phyloP scores from a whole-genome alignment of 78 protist genomes.

The Dictyostelium brefeldianum region DNA sequence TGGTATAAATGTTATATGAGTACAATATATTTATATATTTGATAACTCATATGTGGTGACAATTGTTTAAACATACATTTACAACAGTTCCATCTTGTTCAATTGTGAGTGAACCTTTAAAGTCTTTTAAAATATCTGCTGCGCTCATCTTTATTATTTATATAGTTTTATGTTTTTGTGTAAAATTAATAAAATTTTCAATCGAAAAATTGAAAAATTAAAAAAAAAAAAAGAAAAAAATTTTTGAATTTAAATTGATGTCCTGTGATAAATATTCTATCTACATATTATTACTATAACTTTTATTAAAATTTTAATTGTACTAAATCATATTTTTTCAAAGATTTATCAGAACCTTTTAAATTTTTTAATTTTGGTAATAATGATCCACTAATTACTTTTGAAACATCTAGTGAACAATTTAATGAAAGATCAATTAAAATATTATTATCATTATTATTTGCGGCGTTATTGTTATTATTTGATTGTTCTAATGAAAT shows the following conservation, averaged over 20 bases:
- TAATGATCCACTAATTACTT: neutral
- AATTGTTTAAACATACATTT: conserved; percentile 19
- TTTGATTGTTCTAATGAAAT: too few species aligned
- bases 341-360: neutral
- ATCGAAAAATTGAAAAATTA: too few species aligned
- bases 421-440: neutral
- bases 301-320: conserved; percentile 8
- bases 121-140: conserved; percentile 46
- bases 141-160: conserved; percentile 30
- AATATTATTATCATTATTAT: neutral
- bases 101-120: conserved; percentile 63
- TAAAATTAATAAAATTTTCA: too few species aligned
- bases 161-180: neutral
- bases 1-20: neutral
- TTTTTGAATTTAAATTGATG: too few species aligned
- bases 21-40: too few species aligned
- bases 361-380: neutral
- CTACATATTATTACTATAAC: too few species aligned
- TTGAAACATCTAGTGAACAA: neutral
- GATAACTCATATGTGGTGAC: neutral
- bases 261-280: too few species aligned
- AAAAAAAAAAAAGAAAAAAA: too few species aligned
- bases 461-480: too few species aligned
- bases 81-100: conserved; percentile 47
- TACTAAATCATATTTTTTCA: neutral